Conservation (phyloP, 1,139 yeast genomes). For the Pichia sp. region DNA sequence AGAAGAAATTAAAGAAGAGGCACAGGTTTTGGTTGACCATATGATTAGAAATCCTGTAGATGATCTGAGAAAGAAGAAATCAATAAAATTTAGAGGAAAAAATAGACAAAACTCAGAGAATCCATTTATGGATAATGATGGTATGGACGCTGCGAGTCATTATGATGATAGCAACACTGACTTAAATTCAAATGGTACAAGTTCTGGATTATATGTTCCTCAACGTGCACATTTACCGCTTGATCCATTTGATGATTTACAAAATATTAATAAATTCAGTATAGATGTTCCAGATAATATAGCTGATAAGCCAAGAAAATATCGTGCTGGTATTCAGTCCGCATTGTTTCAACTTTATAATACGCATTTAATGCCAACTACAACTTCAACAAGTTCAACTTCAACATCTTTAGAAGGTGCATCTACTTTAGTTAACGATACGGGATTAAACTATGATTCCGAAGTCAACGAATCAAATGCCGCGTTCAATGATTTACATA, state of each 20-base stretch:
- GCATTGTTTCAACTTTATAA: conserved; percentile 61
- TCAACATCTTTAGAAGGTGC: conserved; percentile 8
- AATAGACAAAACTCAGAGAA: background rate
- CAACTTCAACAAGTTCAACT: background rate
- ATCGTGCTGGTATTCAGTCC: conserved; percentile 79
- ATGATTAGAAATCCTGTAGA: conserved; percentile 10
- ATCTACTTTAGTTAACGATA: conserved; percentile 5
- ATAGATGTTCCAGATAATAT: conserved; percentile 22
- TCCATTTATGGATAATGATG: background rate
- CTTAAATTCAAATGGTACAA: conserved; percentile 1
- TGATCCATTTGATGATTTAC: conserved; percentile 28
- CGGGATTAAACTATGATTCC: conserved; percentile 10
- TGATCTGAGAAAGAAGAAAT: conserved; percentile 2
- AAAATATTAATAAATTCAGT: conserved; percentile 22
- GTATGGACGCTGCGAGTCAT: background rate
- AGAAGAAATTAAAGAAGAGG: conserved; percentile 20
- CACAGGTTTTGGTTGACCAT: conserved; percentile 21
- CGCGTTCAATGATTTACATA: conserved; percentile 7
- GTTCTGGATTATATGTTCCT: conserved; percentile 13
- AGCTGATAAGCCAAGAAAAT: conserved; percentile 45
- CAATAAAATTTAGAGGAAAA: background rate
- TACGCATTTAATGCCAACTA: conserved; percentile 15
- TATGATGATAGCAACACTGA: background rate
- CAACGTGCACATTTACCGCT: conserved; percentile 12
- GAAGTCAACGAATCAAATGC: conserved; percentile 8